Evolutionary conservation across 495 filamentous ascomycete genomes (phyloP).

Genomic region (Aspergillus taichungensis): DNA sequence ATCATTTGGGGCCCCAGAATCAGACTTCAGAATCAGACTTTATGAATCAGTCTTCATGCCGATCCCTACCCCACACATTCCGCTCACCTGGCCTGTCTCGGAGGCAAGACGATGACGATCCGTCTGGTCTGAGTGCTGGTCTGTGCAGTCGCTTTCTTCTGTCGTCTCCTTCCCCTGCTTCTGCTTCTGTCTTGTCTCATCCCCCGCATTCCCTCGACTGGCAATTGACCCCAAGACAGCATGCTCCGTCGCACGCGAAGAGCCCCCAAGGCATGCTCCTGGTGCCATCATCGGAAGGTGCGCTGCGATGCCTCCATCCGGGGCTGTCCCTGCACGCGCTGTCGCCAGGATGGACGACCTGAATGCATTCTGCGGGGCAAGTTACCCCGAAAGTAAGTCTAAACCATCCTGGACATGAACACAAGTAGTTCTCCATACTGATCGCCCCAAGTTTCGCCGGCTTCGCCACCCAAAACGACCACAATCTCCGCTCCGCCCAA

Average conservation of each 20-base stretch:
- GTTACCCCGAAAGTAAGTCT: conserved; percentile 22
- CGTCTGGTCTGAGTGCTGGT: too few species aligned
- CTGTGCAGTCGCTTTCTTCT: neutral
- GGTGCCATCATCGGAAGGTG: conserved; percentile 43
- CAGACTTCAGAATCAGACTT: neutral
- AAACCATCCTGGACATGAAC: neutral
- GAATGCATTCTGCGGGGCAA: conserved; percentile 27
- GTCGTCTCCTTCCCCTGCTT: neutral
- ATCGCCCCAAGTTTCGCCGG: conserved; percentile 3
- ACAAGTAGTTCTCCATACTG: conserved; percentile 8
- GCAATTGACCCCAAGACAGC: neutral
- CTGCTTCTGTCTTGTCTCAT: neutral
- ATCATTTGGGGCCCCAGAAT: too few species aligned
- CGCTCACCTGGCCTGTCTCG: too few species aligned
- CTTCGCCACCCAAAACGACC: conserved; percentile 2
- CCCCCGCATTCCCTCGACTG: neutral
- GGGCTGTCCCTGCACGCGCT: conserved; percentile 42
- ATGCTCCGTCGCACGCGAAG: conserved; percentile 26
- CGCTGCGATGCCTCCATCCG: conserved; percentile 42
- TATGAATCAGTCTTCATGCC: neutral
- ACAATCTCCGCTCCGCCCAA: neutral
- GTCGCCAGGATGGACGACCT: conserved; percentile 33
- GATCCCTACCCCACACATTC: too few species aligned
- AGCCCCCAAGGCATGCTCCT: conserved; percentile 39
- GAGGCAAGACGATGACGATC: too few species aligned